These are phyloP conservation scores for Penicillium sp. DNA, from an alignment of 2,329 filamentous ascomycete species.

Conservation along the genomic window DNA sequence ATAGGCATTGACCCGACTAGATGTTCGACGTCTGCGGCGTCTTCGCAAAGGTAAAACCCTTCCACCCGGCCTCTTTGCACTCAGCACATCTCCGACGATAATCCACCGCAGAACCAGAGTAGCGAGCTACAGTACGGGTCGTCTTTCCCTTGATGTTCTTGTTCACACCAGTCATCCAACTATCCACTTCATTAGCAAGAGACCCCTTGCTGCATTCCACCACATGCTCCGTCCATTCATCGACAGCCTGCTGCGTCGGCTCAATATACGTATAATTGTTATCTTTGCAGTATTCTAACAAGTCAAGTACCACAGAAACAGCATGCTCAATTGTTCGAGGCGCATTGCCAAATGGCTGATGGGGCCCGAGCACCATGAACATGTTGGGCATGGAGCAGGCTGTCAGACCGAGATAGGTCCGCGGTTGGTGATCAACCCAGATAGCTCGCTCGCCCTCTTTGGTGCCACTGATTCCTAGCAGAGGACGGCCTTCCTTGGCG, in stretches of 20 bases:
- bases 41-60: conserved; percentile 3
- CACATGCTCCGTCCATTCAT: conserved; percentile 50
- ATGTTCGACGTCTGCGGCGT: neutral
- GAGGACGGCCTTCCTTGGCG: conserved; percentile 33
- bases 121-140: conserved; percentile 46
- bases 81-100: conserved; percentile 34
- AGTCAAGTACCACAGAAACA: conserved; percentile 40
- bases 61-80: conserved; percentile 3
- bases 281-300: conserved; percentile 26
- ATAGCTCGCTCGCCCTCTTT: conserved; percentile 24
- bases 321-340: conserved; percentile 35
- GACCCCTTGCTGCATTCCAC: conserved; percentile 46
- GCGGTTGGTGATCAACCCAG: conserved; percentile 27
- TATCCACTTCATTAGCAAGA: conserved; percentile 49
- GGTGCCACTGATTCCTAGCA: conserved; percentile 19
- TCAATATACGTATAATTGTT: conserved; percentile 32
- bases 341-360: conserved; percentile 44
- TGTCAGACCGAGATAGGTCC: conserved; percentile 45
- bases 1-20: neutral
- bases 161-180: conserved; percentile 57
- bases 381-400: conserved; percentile 49
- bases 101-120: conserved; percentile 46
- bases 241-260: conserved; percentile 41
- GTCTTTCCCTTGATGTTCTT: conserved; percentile 49
- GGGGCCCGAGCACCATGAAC: conserved; percentile 56